phyloP scores from a whole-genome alignment of 352 stramenopile species.

The Blastocystis sp. region DNA sequence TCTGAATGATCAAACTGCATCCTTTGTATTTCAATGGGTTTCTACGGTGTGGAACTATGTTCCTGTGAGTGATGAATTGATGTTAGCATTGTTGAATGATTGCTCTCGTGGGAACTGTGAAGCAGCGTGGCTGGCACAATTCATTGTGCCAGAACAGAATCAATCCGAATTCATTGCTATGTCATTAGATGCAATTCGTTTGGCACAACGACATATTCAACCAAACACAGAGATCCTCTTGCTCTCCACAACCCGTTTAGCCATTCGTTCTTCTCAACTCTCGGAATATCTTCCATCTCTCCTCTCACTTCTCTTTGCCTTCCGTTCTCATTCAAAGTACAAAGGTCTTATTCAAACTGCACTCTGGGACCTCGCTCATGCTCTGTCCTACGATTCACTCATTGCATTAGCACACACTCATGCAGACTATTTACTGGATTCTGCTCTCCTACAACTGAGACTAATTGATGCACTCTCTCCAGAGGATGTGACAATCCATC shows the following conservation, averaged over 20 bases:
- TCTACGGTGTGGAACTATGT: not conserved
- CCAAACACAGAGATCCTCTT: constrained; percentile 13
- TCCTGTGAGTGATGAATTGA: not conserved
- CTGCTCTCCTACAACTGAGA: constrained; percentile 4
- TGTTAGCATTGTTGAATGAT: not conserved
- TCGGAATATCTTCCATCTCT: not conserved
- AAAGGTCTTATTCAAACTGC: not conserved
- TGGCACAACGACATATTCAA: not conserved
- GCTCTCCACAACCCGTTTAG: not conserved
- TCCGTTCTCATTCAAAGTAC: not conserved
- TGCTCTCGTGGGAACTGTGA: not conserved
- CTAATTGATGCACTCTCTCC: not conserved
- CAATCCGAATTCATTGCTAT: not conserved
- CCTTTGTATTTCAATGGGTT: not conserved
- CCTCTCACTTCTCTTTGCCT: constrained; percentile 25
- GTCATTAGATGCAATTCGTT: not conserved
- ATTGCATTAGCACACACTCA: not conserved
- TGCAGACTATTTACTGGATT: constrained; percentile 34
- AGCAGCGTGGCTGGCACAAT: not conserved
- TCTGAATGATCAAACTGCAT: not conserved
- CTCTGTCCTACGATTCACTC: not conserved
- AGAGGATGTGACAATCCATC: not conserved
- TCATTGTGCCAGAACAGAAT: not conserved
- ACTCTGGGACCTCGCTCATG: not conserved
- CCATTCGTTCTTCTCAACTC: not conserved